Evolutionary conservation across 2,329 filamentous ascomycete species (phyloP), one percentile per base, ranked within the genome.

Genomic region (Hypoxylon sp.): DNA sequence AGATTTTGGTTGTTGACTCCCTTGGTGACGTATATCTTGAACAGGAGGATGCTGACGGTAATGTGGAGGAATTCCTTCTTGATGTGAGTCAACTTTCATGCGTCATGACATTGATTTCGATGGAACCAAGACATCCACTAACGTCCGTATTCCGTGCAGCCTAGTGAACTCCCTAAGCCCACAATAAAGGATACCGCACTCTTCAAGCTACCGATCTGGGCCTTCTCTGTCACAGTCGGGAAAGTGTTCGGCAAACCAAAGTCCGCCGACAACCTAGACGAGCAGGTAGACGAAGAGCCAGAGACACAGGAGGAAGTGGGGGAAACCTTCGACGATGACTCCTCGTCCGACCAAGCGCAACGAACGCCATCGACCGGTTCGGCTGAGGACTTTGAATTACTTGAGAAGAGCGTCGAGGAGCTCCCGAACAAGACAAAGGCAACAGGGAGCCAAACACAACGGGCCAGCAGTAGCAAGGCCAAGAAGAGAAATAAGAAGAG

Each of bases 1-100:
- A 98, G 84, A 86, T 97, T 0, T 84, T 99, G 39, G 91, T 99
- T 62, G 96, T 99, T 3, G 95, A 99, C 81, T 93, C 93, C 0
- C 84, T 91, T 9, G 96, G 96, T 29, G 94, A 98, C 74, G 96
- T 99, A 11, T 99, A 93, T 78, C 85, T 99, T n/a, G 94, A 98
- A 81, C 93, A 97, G 77, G 88, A 93, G 75, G 93, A 94, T 57
- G 94, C 94, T 73, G 93, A 98, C 24, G 96, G 96, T 59, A 89
- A 92, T 61, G 87, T 89, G 33, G 88, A 92, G 73, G 93, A 98
- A 78, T 97, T 91, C 78, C 83, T 98, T 71, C 89, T 99, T 67
- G 95, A 99, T 79, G 90, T 98, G 82, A 86, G 92, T 87, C 24
- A 31, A 17, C n/a, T 11, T 22, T 14, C 1, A 44, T 29, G 8